These are phyloP conservation scores for Conringia planisiliqua DNA, from an alignment of 345 rosid species.

Conservation along the genomic window DNA sequence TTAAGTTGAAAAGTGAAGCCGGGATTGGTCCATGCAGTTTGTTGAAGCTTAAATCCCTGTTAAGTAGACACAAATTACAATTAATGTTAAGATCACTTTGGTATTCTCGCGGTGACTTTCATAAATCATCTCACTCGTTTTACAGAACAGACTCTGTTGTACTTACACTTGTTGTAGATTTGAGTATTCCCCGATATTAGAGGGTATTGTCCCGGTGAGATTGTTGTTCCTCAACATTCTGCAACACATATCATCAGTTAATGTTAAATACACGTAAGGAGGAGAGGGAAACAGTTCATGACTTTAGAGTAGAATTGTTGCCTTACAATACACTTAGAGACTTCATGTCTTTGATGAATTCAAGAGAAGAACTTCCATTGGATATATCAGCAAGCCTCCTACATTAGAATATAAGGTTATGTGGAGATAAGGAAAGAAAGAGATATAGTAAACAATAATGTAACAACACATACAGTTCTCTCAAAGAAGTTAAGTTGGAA, in stretches of 20 bases:
- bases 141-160: not conserved
- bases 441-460: not conserved
- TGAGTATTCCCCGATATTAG: slow-evolving; percentile 46
- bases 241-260: not conserved
- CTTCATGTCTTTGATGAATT: slow-evolving; percentile 47
- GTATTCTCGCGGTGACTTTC: not conserved
- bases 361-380: slow-evolving; percentile 51
- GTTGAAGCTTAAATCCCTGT: slow-evolving; percentile 39
- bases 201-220: slow-evolving; percentile 53
- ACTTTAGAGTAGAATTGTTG: not conserved
- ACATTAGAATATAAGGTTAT: not conserved
- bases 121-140: not conserved
- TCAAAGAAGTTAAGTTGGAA: slow-evolving; percentile 44
- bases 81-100: too few species aligned
- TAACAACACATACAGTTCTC: slow-evolving; percentile 50
- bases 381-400: slow-evolving; percentile 66
- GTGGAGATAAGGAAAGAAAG: not conserved
- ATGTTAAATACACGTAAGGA: not conserved
- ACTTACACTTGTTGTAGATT: slow-evolving; percentile 57
- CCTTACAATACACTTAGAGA: slow-evolving; percentile 50
- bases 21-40: slow-evolving; percentile 30
- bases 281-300: not conserved
- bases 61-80: too few species aligned
- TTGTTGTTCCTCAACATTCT: slow-evolving; percentile 55
- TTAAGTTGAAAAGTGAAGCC: slow-evolving; percentile 29